phyloP scores from a whole-genome alignment of 371 early-diverging fungal species.

The Syncephalastrum racemosum region DNA sequence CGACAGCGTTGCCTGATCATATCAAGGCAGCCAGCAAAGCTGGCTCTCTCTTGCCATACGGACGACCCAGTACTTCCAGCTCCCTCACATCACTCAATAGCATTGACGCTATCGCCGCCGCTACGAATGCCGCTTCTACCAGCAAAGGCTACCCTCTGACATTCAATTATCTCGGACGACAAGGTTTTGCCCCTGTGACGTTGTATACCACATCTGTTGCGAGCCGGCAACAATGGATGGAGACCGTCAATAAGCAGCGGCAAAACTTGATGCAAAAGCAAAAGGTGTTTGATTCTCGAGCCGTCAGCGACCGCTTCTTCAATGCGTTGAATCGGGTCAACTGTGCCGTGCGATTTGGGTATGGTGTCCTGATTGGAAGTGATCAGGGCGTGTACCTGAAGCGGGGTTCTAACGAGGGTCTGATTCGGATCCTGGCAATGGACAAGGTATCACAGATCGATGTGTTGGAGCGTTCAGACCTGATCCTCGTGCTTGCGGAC shows the following conservation, averaged over 20 bases:
- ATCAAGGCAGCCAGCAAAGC: constrained; percentile 20
- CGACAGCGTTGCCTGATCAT: constrained; percentile 53
- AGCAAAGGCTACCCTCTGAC: constrained; percentile 59
- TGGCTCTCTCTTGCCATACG: constrained; percentile 37
- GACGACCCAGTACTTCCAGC: constrained; percentile 25
- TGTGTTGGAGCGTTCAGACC: constrained; percentile 66
- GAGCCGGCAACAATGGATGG: constrained; percentile 79
- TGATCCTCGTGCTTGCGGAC: constrained; percentile 77
- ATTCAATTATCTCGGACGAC: constrained; percentile 74
- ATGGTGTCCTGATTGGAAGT: constrained; percentile 24
- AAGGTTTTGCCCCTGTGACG: constrained; percentile 60
- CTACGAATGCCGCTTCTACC: constrained; percentile 7
- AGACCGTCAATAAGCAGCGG: constrained; percentile 74
- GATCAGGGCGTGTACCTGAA: constrained; percentile 51
- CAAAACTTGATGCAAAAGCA: constrained; percentile 53
- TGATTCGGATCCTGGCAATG: constrained; percentile 58
- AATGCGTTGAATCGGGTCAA: constrained; percentile 29
- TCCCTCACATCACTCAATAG: constrained; percentile 18
- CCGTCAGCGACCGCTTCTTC: constrained; percentile 23
- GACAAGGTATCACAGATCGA: constrained; percentile 82
- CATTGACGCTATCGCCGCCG: constrained; percentile 11
- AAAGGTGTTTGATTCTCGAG: constrained; percentile 59
- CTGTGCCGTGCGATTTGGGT: constrained; percentile 26
- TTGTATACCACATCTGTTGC: constrained; percentile 72
- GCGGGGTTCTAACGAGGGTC: constrained; percentile 22